These are phyloP conservation scores for Rosa hybrid DNA, from an alignment of 331 rosid genomes.

Conservation along the genomic window DNA sequence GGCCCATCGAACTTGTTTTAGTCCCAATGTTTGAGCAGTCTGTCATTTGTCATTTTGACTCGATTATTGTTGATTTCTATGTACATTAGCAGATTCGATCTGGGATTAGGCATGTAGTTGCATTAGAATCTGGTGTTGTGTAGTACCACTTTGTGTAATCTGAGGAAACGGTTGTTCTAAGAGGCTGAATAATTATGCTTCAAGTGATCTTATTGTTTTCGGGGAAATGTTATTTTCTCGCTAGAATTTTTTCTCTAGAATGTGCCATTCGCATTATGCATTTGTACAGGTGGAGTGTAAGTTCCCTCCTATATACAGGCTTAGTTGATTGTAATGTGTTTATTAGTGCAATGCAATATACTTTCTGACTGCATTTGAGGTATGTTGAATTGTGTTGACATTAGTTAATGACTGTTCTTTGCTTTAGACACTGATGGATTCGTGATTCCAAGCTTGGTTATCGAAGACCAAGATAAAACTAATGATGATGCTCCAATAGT, in stretches of 20 bases:
- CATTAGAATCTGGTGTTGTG: neutral
- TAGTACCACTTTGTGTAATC: neutral
- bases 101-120: neutral
- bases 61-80: neutral
- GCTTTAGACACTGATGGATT: conserved; percentile 80
- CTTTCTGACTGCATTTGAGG: neutral
- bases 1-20: neutral
- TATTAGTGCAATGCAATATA: neutral
- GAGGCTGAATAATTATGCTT: neutral
- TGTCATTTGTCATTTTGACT: neutral
- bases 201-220: neutral
- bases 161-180: neutral
- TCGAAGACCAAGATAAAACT: conserved; percentile 50
- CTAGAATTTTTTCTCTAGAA: neutral
- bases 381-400: neutral
- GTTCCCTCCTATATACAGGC: neutral
- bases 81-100: neutral
- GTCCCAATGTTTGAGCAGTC: neutral
- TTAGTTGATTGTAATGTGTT: neutral
- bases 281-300: neutral
- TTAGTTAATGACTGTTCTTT: conserved; percentile 6
- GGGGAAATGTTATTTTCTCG: neutral
- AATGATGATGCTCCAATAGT: conserved; percentile 37
- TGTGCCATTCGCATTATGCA: neutral
- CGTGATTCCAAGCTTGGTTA: conserved; percentile 90